phyloP scores from a whole-genome alignment of 345 rosid genomes.

The Aquilaria malaccensis region DNA sequence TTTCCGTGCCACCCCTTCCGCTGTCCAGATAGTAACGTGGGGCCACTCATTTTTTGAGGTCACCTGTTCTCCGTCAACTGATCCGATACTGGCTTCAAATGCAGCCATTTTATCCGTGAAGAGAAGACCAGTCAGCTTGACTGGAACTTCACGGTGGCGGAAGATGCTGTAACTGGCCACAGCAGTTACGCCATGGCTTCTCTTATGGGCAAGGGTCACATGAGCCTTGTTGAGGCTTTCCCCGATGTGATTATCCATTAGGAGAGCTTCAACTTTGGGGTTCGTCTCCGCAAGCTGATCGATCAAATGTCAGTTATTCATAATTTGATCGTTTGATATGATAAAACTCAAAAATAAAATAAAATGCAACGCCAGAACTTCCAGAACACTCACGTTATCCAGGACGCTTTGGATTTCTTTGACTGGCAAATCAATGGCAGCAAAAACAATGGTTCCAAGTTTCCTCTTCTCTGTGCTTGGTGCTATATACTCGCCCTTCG shows the following conservation, averaged over 20 bases:
- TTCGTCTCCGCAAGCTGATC: slow-evolving; percentile 49
- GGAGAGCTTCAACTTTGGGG: slow-evolving; percentile 38
- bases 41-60: slow-evolving; percentile 79
- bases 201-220: slow-evolving; percentile 90
- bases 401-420: slow-evolving; percentile 47
- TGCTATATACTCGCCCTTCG: slow-evolving; percentile 56
- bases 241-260: slow-evolving; percentile 44
- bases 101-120: slow-evolving; percentile 79
- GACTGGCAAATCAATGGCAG: slow-evolving; percentile 67
- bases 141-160: slow-evolving; percentile 48
- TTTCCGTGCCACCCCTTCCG: slow-evolving; percentile 52
- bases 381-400: slow-evolving; percentile 35
- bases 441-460: slow-evolving; percentile 62
- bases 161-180: slow-evolving; percentile 61
- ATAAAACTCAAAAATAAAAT: too few species aligned
- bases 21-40: slow-evolving; percentile 86
- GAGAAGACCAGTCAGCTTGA: slow-evolving; percentile 59
- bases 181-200: slow-evolving; percentile 78
- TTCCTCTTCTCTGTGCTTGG: slow-evolving; percentile 64
- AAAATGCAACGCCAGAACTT: neutral
- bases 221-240: slow-evolving; percentile 52
- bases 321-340: too few species aligned
- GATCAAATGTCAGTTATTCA: neutral
- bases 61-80: slow-evolving; percentile 55
- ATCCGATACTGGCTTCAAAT: slow-evolving; percentile 56